Base-by-base conservation (phyloP, 2,329 filamentous ascomycete species). In the Claviceps pusilla region DNA sequence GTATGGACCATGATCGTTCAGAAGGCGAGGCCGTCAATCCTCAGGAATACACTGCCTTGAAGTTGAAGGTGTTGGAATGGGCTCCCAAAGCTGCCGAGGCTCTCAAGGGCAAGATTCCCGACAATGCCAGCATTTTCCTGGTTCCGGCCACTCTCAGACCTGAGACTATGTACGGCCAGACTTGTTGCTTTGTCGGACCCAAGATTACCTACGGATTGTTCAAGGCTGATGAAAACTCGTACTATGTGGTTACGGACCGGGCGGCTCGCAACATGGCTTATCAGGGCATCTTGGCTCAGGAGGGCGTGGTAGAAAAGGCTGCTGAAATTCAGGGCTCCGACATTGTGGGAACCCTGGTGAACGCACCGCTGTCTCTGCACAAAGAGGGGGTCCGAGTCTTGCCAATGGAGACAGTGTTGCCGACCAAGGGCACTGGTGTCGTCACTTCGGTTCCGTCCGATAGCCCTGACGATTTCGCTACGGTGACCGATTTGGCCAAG, bases 111-210 rank as follows among this genome's bases (percentile, higher is more conserved):
- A 93, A 91, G 73, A 73, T 97, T 4, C 87, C 91, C 6, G 77
- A 83, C 41, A 82, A 79, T 59, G 84, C 87, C 48, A 86, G 86
- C 57, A 84, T 96, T 55, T 97, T 85, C 73, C 86, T 97, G 63
- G 82, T 97, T 12, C 87, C 93, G 12, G 93, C 93, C 16, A 97
- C 93, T 54, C 78, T 98, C 57, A 80, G 93, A 58, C 89, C 93
- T 2, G 93, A 98, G 76, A 98, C 93, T 41, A 97, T 98, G 91
- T 98, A 97, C 67, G 94, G 94, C 45, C 93, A 97, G 71, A 94
- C 84, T 4, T 94, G 88, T 72, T 95, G 90, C 68, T 98, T 97
- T 62, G 88, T 98, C 50, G 88, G 89, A 3, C 91, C 93, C 10
- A 87, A 86, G 65, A 86, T 97, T 64, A 81, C 77, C 48, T 98